A percentile compares a stretch with the other conserved stretches of the same genome.
These are phyloP conservation scores for Debaryomyces sp. DNA, from an alignment of 1,139 yeast genomes.

Conservation along the genomic window DNA sequence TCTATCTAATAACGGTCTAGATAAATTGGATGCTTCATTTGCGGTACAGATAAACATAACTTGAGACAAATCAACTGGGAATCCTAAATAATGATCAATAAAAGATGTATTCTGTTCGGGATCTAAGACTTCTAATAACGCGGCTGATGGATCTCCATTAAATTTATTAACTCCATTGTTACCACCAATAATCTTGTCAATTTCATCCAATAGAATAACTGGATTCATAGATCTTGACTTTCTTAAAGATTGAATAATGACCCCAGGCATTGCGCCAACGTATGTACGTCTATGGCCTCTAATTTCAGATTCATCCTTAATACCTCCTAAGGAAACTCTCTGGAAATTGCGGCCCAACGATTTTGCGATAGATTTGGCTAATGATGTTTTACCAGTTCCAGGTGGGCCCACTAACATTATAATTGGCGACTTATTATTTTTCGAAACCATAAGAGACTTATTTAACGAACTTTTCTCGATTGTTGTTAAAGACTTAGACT, in stretches of 20 bases:
- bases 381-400: conserved; percentile 91
- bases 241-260: conserved; percentile 75
- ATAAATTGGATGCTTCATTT: conserved; percentile 74
- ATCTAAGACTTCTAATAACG: conserved; percentile 83
- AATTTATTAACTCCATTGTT: conserved; percentile 47
- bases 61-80: conserved; percentile 84
- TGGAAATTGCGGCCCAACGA: conserved; percentile 80
- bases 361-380: conserved; percentile 85
- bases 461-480: conserved; percentile 13
- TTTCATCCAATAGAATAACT: conserved; percentile 84
- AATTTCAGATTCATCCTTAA: conserved; percentile 87
- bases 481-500: conserved; percentile 18
- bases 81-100: conserved; percentile 84
- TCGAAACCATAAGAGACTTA: conserved; percentile 32
- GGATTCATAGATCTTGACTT: conserved; percentile 85
- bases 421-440: conserved; percentile 64
- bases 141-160: conserved; percentile 93
- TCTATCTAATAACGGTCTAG: conserved; percentile 82
- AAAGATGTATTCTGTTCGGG: conserved; percentile 86
- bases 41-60: conserved; percentile 89
- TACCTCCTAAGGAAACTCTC: conserved; percentile 84
- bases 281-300: conserved; percentile 93
- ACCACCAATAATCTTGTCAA: conserved; percentile 79
- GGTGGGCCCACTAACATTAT: conserved; percentile 91
- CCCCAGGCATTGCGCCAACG: conserved; percentile 94